Base-by-base conservation (phyloP, 176 grass and related monocot genomes). In the Hsuehochloa calcarea region DNA sequence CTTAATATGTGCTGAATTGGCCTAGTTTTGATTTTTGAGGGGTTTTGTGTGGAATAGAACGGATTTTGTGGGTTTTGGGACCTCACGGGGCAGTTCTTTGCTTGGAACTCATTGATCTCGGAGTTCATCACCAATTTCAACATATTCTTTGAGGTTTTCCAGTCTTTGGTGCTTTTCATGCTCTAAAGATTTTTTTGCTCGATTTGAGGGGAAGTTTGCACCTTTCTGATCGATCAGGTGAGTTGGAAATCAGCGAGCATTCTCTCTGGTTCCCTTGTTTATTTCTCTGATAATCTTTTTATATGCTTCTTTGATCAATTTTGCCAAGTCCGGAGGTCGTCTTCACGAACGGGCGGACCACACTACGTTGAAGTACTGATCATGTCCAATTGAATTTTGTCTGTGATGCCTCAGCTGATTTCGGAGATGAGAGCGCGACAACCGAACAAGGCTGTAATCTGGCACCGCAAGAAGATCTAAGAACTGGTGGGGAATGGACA, bases 401-500 rank as follows among this genome's bases (percentile, higher is more conserved):
- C 16, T 83, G 17, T 26, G 10, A 35, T 61, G 35, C 20, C 22
- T 16, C 27, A 82, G 80, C 25, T 56, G 51, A 71, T 45, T 14
- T 22, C 4, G 3, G 54, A 46, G 68, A 62, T 61, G 16, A 23
- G 23, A 62, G 54, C 8, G 9, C 0, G 43, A 22, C 15, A 46
- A 43, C 60, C 41, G 2, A 65, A 16, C 59, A 67, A 23, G 77
- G 29, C 0, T 39, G 38, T 76, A 37, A 35, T 51, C 19, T 9
- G 6, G 17, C 5, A 35, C 37, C 14, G 0, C 49, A 64, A 16
- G 7, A 5, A 26, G 25, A 51, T 74, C 58, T 80, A 60, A 39
- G 13, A 74, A 43, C 22, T 74, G 29, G 71, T 6, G 8, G 70
- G 44, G 47, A 75, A 84, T 84, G 82, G 59, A 84, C 43, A 54